A percentile compares a stretch with the other conserved stretches of the same genome.
These are phyloP conservation scores for Populus simonii DNA, from an alignment of 345 rosid species.

Conservation along the genomic window DNA sequence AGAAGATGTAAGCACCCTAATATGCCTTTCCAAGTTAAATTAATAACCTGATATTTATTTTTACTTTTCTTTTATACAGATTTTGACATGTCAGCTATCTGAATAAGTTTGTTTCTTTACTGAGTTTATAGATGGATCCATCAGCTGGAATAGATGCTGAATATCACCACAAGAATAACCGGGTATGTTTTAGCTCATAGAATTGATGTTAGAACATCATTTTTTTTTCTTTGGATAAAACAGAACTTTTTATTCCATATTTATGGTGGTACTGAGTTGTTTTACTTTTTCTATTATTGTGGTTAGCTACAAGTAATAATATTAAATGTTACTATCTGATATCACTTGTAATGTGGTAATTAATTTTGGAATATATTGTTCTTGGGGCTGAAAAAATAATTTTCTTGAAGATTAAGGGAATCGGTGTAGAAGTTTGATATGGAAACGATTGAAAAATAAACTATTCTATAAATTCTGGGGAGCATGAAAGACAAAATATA, in stretches of 20 bases:
- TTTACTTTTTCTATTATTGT: background rate
- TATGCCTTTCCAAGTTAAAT: slow-evolving; percentile 5
- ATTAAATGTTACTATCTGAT: background rate
- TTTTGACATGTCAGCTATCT: background rate
- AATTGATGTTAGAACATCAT: background rate
- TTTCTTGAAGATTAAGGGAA: background rate
- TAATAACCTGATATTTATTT: background rate
- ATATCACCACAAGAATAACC: slow-evolving; percentile 85
- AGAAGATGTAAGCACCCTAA: slow-evolving; percentile 70
- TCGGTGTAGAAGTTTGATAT: background rate
- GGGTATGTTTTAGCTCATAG: slow-evolving; percentile 41
- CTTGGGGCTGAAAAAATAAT: background rate
- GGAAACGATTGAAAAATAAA: background rate
- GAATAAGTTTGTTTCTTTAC: slow-evolving; percentile 7
- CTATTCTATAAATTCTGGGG: background rate
- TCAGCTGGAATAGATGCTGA: slow-evolving; percentile 90
- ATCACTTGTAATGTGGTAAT: background rate
- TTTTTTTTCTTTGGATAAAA: background rate
- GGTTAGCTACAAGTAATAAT: background rate
- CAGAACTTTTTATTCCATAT: background rate
- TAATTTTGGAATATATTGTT: background rate
- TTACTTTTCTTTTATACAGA: background rate
- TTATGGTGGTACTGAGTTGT: background rate
- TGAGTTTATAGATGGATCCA: slow-evolving; percentile 76
- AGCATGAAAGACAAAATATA: background rate